phyloP scores from a whole-genome alignment of 2,329 filamentous ascomycete genomes.

The Pezicula radicicola region DNA sequence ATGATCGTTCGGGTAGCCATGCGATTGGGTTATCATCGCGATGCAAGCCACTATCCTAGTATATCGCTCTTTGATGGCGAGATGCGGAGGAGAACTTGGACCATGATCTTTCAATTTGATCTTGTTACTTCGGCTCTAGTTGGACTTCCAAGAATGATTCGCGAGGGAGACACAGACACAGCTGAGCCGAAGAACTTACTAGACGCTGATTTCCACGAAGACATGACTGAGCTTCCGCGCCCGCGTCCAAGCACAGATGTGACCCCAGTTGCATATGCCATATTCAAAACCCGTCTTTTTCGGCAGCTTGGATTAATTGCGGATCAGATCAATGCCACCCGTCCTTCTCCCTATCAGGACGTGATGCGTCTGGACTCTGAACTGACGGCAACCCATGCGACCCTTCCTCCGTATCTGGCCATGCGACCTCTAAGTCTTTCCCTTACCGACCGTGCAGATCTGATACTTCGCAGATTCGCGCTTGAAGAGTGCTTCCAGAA shows the following conservation, averaged over 20 bases:
- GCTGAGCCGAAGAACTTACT: constrained; percentile 56
- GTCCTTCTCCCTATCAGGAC: too few relatives aligned
- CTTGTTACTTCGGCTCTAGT: constrained; percentile 62
- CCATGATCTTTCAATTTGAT: constrained; percentile 53
- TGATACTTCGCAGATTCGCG: too few relatives aligned
- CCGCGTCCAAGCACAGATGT: constrained; percentile 54
- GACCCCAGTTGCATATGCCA: constrained; percentile 52
- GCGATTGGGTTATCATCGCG: constrained; percentile 56
- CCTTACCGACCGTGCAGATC: too few relatives aligned
- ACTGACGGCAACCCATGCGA: too few relatives aligned
- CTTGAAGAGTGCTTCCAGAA: too few relatives aligned
- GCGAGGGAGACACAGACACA: constrained; percentile 59
- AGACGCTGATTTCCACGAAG: constrained; percentile 60
- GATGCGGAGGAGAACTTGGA: constrained; percentile 59
- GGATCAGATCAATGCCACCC: constrained; percentile 41
- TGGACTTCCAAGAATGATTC: constrained; percentile 63
- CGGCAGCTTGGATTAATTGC: constrained; percentile 40
- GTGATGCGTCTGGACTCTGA: too few relatives aligned
- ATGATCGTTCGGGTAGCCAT: constrained; percentile 50
- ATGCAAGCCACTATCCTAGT: constrained; percentile 42
- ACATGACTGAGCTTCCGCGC: constrained; percentile 50
- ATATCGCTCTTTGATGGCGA: constrained; percentile 49
- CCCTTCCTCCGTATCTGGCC: too few relatives aligned
- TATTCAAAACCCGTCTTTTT: constrained; percentile 45
- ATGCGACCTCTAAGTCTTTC: too few relatives aligned